Base-by-base conservation (phyloP, 2,329 filamentous ascomycete species). In the Neodidymelliopsis sp. region DNA sequence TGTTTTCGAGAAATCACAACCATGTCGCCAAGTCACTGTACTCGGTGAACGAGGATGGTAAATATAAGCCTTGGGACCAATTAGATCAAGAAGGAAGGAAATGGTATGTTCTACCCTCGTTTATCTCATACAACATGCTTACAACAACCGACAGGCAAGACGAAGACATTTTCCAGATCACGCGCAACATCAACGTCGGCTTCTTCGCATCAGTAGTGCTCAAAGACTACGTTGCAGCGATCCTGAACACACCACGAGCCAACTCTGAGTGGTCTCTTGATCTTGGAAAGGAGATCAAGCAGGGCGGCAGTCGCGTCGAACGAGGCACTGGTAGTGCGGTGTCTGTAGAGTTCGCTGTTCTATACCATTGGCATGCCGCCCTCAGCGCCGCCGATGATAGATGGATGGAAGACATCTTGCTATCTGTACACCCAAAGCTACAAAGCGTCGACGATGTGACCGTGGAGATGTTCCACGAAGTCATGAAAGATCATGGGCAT, bases 341-440 rank as follows among this genome's bases (percentile, higher is more conserved):
- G 8, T 92, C 89, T 0, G 89, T 88, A 4, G 90, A 95, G 73
- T 95, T 95, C 78, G 94, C 93, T 66, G 79, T 95, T 8, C 86
- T 88, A 60, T 95, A 95, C 70, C 83, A 90, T 56, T 94, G 90
- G 89, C 90, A 94, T 75, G 90, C 89, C 6, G 86, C 87, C 58
- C 88, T 92, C 60, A 81, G 79, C 43, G 81, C 83, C 47, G 85
- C 83, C 58, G 90, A 95, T 61, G 90, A 93, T 62, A 78, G 84
- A 54, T 95, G 89, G 89, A 86, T 90, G 40, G 81, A 91, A 59
- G 77, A 86, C 6, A 63, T 73, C n/a, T 55, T 67, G 19, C 58
- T 56, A 22, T 49, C 56, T 3, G 54, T 60, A 7, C 43, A 58
- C 19, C 65, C 65, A 1, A 38, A 64, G 44, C 74, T 75, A 6